phyloP scores from a whole-genome alignment of 2,329 filamentous ascomycete species.

The Botrytis hyacinthi region DNA sequence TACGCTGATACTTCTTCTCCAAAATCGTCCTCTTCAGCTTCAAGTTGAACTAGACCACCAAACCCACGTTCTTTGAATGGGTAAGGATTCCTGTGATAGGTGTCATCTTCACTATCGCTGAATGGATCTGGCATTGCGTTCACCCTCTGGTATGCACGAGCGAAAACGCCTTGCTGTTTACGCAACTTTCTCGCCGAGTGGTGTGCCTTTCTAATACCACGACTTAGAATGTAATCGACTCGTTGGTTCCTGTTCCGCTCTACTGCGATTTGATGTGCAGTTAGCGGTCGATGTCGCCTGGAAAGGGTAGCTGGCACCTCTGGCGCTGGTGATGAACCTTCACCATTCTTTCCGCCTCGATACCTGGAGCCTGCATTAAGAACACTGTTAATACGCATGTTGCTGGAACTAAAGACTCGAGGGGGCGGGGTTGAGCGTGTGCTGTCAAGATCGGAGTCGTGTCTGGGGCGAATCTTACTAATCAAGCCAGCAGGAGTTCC shows the following conservation, averaged over 20 bases:
- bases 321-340: constrained; percentile 59
- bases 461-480: constrained; percentile 62
- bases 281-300: constrained; percentile 70
- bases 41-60: constrained; percentile 62
- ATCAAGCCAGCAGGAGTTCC: constrained; percentile 49
- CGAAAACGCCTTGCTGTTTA: constrained; percentile 62
- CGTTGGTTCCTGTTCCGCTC: constrained; percentile 75
- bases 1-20: constrained; percentile 71
- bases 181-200: constrained; percentile 61
- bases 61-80: constrained; percentile 56
- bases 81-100: constrained; percentile 37
- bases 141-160: constrained; percentile 64
- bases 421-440: constrained; percentile 53
- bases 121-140: constrained; percentile 55
- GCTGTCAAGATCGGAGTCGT: constrained; percentile 55
- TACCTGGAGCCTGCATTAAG: constrained; percentile 36
- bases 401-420: constrained; percentile 37
- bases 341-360: constrained; percentile 56
- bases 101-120: constrained; percentile 62
- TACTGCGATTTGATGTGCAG: constrained; percentile 78
- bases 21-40: constrained; percentile 66
- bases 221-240: constrained; percentile 78
- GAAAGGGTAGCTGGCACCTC: constrained; percentile 45
- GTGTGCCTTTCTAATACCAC: constrained; percentile 67
- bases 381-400: constrained; percentile 36